Conservation (phyloP, 2,329 filamentous ascomycete species). For the Rosellinia necatrix region DNA sequence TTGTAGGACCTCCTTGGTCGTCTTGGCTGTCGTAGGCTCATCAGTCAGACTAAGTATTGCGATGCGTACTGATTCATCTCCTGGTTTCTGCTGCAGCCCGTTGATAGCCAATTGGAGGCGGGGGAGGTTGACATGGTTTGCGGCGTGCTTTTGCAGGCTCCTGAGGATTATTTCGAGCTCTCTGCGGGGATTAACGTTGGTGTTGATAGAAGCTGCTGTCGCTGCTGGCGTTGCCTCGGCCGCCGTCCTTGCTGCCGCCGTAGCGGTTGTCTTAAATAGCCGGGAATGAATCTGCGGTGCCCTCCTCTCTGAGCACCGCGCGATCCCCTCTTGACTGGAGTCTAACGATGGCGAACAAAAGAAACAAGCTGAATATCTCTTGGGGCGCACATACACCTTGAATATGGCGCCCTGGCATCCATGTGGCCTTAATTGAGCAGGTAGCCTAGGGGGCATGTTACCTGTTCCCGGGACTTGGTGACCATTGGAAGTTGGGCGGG, state of each 20-base stretch:
- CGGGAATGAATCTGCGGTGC: slow-evolving; percentile 27
- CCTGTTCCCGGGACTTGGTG: not conserved
- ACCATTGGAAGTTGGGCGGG: slow-evolving; percentile 8
- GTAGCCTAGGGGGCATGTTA: slow-evolving; percentile 34
- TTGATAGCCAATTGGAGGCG: slow-evolving; percentile 72
- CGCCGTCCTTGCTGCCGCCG: too few species aligned
- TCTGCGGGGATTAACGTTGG: slow-evolving; percentile 41
- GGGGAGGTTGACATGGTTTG: slow-evolving; percentile 68
- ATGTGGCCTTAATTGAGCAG: slow-evolving; percentile 38
- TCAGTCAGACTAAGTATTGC: slow-evolving; percentile 58
- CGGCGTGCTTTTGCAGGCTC: slow-evolving; percentile 64
- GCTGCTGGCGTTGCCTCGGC: too few species aligned
- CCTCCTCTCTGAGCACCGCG: slow-evolving; percentile 31
- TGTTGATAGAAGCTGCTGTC: slow-evolving; percentile 9
- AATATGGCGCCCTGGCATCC: slow-evolving; percentile 28
- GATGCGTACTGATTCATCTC: slow-evolving; percentile 62
- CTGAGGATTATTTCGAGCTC: slow-evolving; percentile 64
- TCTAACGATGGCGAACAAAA: slow-evolving; percentile 38
- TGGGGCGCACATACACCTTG: slow-evolving; percentile 4
- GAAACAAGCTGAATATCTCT: slow-evolving; percentile 36
- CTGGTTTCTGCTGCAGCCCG: slow-evolving; percentile 61
- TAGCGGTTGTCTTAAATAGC: slow-evolving; percentile 34
- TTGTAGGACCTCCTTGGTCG: slow-evolving; percentile 68
- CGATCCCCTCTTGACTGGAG: slow-evolving; percentile 17
- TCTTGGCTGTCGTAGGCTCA: slow-evolving; percentile 46